Evolutionary conservation across 2,329 filamentous ascomycete genomes (phyloP).

Genomic region (Sphaerulina populicola): DNA sequence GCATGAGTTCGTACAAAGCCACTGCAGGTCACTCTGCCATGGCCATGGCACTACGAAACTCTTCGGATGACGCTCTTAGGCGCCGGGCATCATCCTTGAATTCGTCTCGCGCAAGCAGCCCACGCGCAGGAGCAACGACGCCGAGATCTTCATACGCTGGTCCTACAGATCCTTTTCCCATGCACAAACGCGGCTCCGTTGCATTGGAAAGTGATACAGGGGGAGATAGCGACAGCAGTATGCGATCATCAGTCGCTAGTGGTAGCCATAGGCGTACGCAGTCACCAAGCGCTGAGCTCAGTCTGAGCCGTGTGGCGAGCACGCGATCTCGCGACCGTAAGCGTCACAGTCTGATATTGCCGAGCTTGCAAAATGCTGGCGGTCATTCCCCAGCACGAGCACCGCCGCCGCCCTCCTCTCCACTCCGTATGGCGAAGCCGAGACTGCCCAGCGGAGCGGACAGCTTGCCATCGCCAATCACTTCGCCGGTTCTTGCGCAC

Average conservation of each 20-base stretch:
- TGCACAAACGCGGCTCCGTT: constrained; percentile 68
- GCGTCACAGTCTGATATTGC: constrained; percentile 74
- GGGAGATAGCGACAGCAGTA: constrained; percentile 79
- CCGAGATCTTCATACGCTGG: constrained; percentile 66
- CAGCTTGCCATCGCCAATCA: constrained; percentile 70
- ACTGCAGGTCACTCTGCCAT: constrained; percentile 43
- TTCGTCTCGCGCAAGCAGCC: constrained; percentile 81
- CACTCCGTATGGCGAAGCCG: constrained; percentile 76
- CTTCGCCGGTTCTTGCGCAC: constrained; percentile 75
- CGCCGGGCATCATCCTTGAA: constrained; percentile 54
- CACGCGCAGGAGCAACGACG: constrained; percentile 65
- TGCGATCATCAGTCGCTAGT: constrained; percentile 68
- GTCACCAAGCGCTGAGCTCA: constrained; percentile 81
- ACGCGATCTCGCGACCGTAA: constrained; percentile 64
- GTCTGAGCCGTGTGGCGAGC: constrained; percentile 65
- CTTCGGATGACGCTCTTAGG: constrained; percentile 43
- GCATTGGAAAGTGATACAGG: constrained; percentile 74
- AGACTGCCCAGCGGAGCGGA: constrained; percentile 57
- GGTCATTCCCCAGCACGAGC: constrained; percentile 81
- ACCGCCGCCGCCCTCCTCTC: constrained; percentile 60
- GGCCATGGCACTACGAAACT: constrained; percentile 48
- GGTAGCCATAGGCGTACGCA: constrained; percentile 57
- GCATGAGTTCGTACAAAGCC: constrained; percentile 14
- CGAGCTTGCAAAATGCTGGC: constrained; percentile 58
- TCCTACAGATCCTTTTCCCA: constrained; percentile 44